Percentiles rank a stretch among this genome's conserved stretches.
Evolutionary conservation across 345 rosid genomes (phyloP).

Genomic region (Viola odorata): DNA sequence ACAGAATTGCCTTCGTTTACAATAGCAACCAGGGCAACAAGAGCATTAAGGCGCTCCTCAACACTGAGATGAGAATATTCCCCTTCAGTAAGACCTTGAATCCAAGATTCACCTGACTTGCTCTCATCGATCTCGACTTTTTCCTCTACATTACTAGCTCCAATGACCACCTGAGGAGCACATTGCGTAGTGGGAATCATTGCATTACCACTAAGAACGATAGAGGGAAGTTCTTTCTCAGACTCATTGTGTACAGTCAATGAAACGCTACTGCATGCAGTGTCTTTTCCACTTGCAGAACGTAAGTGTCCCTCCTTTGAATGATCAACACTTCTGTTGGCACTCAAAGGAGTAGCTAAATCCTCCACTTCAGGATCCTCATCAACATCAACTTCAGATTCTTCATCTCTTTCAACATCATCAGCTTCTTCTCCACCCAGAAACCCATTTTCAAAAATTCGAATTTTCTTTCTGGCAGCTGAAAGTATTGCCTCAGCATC

Average conservation of each 20-base stretch:
- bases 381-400: conserved; percentile 79
- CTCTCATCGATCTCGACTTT: conserved; percentile 71
- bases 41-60: conserved; percentile 90
- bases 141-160: conserved; percentile 29
- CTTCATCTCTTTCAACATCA: conserved; percentile 85
- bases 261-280: conserved; percentile 26
- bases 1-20: conserved; percentile 94
- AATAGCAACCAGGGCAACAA: conserved; percentile 72
- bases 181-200: conserved; percentile 29
- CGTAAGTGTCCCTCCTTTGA: conserved; percentile 36
- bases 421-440: conserved; percentile 77
- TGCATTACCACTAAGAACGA: conserved; percentile 34
- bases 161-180: conserved; percentile 33
- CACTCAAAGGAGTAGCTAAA: conserved; percentile 43
- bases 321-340: conserved; percentile 39
- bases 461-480: conserved; percentile 86
- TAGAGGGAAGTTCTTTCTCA: conserved; percentile 37
- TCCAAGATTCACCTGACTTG: conserved; percentile 77
- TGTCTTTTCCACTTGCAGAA: conserved; percentile 41
- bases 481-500: conserved; percentile 89
- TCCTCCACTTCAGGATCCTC: conserved; percentile 98
- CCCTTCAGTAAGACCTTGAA: conserved; percentile 90
- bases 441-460: conserved; percentile 86
- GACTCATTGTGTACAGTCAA: conserved; percentile 31
- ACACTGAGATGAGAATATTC: conserved; percentile 92